Percentiles rank a stretch among this genome's conserved stretches.
Conservation (phyloP, 2,329 filamentous ascomycete genomes). For the Penicillium sp. region DNA sequence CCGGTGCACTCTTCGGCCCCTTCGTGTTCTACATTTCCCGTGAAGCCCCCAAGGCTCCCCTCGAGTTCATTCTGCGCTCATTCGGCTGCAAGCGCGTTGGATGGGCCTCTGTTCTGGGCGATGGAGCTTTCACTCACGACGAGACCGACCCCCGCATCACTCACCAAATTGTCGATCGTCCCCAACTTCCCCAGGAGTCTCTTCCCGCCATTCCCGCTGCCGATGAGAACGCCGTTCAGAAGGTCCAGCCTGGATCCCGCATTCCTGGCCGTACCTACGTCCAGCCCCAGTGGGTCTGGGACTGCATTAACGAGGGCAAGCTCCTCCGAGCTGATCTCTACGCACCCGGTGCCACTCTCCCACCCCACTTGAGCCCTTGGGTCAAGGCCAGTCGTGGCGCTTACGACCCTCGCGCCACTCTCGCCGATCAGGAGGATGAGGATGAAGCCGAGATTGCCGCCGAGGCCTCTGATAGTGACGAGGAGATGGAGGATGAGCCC, state of each 20-base stretch:
- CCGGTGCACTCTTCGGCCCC: conserved; percentile 76
- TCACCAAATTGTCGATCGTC: conserved; percentile 93
- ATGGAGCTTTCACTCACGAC: conserved; percentile 86
- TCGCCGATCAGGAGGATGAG: conserved; percentile 85
- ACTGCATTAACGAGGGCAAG: conserved; percentile 89
- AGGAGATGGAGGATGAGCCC: conserved; percentile 40
- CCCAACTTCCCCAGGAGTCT: conserved; percentile 63
- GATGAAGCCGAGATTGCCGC: conserved; percentile 75
- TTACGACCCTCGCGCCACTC: conserved; percentile 84
- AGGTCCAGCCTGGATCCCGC: conserved; percentile 62
- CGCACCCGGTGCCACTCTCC: conserved; percentile 82
- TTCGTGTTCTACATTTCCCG: conserved; percentile 92
- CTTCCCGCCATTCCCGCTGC: conserved; percentile 45
- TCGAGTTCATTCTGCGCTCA: conserved; percentile 89
- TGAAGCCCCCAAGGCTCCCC: conserved; percentile 83
- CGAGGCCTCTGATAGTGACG: conserved; percentile 53
- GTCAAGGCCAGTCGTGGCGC: conserved; percentile 81
- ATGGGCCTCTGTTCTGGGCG: conserved; percentile 88
- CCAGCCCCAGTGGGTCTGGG: conserved; percentile 99
- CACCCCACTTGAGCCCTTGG: conserved; percentile 94
- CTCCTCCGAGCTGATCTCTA: conserved; percentile 85
- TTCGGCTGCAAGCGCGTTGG: conserved; percentile 96
- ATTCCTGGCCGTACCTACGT: conserved; percentile 91
- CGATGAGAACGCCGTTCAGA: conserved; percentile 44
- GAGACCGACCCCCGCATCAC: conserved; percentile 87